Percentiles rank a stretch among this genome's conserved stretches.
Evolutionary conservation across 1,284 basidiomycete species (phyloP).

Genomic region (Pisolithus thermaeus): DNA sequence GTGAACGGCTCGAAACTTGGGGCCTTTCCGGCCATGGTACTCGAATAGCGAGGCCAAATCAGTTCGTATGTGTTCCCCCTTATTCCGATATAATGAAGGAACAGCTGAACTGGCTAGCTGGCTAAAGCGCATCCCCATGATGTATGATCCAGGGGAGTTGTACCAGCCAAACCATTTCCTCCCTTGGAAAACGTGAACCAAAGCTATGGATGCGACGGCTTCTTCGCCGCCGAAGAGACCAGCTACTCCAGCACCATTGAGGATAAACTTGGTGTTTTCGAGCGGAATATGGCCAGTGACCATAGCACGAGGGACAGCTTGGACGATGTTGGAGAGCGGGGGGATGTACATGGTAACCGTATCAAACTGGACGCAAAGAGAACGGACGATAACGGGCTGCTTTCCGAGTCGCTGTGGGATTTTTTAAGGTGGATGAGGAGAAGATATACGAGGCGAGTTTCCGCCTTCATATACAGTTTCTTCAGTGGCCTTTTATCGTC

Average conservation of each 20-base stretch:
- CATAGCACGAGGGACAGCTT: not conserved
- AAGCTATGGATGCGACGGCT: slow-evolving; percentile 10
- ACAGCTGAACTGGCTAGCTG: slow-evolving; percentile 8
- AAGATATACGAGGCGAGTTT: no score
- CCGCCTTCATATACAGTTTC: no score
- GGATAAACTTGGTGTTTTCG: not conserved
- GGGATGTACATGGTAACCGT: not conserved
- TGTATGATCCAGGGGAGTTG: slow-evolving; percentile 19
- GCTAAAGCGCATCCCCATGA: slow-evolving; percentile 13
- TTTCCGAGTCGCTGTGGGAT: no score
- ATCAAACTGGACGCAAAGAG: not conserved
- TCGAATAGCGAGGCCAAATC: slow-evolving; percentile 22
- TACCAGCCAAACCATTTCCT: slow-evolving; percentile 21
- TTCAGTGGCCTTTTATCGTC: no score
- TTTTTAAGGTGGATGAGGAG: no score
- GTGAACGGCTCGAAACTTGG: slow-evolving; percentile 17
- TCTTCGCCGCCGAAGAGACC: not conserved
- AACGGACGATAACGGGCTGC: no score
- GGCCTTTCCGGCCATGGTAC: slow-evolving; percentile 24
- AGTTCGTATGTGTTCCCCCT: slow-evolving; percentile 26
- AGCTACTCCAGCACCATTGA: not conserved
- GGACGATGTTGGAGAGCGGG: not conserved
- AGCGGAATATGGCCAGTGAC: not conserved
- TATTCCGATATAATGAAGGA: slow-evolving; percentile 19
- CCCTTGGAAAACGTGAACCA: slow-evolving; percentile 13